phyloP scores from a whole-genome alignment of 2,329 filamentous ascomycete species.

The Venturia oleaginea region DNA sequence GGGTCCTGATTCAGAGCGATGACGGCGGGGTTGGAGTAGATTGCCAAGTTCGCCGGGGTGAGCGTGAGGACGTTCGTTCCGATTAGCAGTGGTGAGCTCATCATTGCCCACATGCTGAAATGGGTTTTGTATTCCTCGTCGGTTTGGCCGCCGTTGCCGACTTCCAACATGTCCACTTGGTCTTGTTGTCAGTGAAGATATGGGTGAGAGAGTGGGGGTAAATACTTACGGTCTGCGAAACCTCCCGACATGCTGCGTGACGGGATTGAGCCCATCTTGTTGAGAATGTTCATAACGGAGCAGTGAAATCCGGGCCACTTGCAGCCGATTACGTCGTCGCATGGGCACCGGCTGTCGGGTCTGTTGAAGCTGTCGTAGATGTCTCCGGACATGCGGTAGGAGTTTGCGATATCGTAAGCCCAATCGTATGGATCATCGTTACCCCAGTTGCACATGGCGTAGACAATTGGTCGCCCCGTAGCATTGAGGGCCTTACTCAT shows the following conservation, averaged over 20 bases:
- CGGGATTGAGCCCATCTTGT: conserved; percentile 36
- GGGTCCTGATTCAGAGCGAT: conserved; percentile 43
- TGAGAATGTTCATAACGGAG: conserved; percentile 41
- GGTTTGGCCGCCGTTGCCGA: conserved; percentile 34
- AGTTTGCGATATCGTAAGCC: conserved; percentile 40
- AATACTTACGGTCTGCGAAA: conserved; percentile 33
- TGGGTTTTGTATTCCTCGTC: conserved; percentile 38
- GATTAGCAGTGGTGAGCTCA: conserved; percentile 40
- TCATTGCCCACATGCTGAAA: conserved; percentile 41
- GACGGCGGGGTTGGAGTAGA: conserved; percentile 40
- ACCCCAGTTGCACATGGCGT: conserved; percentile 44
- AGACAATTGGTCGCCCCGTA: conserved; percentile 37
- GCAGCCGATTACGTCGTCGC: conserved; percentile 34
- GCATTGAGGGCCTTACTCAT: conserved; percentile 41
- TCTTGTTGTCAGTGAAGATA: background rate
- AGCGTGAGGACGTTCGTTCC: conserved; percentile 36
- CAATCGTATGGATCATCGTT: conserved; percentile 30
- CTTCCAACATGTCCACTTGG: conserved; percentile 37
- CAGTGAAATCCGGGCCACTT: conserved; percentile 39
- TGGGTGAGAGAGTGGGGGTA: background rate
- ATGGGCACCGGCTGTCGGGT: conserved; percentile 34
- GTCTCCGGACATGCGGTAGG: conserved; percentile 38
- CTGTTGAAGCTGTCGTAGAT: conserved; percentile 39
- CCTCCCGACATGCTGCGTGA: conserved; percentile 34
- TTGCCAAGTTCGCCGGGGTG: conserved; percentile 34